phyloP scores from a whole-genome alignment of 1,284 basidiomycete genomes.

The Lentinus polychrous region DNA sequence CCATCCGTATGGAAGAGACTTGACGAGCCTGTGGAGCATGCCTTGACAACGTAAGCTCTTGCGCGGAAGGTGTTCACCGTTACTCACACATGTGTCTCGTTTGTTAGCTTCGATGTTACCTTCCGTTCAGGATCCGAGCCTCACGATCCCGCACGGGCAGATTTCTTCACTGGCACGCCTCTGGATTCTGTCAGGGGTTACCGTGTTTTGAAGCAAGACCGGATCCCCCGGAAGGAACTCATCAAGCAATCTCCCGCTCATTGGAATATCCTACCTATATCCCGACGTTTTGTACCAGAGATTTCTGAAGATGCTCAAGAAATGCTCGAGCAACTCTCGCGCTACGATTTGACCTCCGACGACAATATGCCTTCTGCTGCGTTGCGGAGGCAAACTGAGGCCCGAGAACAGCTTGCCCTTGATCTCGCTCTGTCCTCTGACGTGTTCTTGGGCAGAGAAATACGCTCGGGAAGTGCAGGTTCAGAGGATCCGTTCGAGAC shows the following conservation, averaged over 20 bases:
- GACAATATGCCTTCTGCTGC: constrained; percentile 32
- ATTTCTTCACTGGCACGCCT: constrained; percentile 47
- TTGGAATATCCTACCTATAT: constrained; percentile 37
- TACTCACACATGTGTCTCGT: background rate
- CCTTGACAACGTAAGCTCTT: constrained; percentile 49
- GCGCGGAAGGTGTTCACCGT: background rate
- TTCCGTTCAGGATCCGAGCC: constrained; percentile 47
- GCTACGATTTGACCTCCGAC: constrained; percentile 35
- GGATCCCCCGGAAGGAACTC: constrained; percentile 35
- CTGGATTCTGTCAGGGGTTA: constrained; percentile 46
- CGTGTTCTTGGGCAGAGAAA: constrained; percentile 38
- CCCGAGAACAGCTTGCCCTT: constrained; percentile 52
- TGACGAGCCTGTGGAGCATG: constrained; percentile 40
- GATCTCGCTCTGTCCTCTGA: constrained; percentile 56
- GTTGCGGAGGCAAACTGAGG: constrained; percentile 41
- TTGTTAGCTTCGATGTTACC: constrained; percentile 51
- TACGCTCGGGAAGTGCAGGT: constrained; percentile 5
- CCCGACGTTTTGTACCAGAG: constrained; percentile 35
- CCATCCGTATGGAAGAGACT: constrained; percentile 47
- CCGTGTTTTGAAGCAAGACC: constrained; percentile 41
- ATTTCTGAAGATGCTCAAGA: constrained; percentile 27
- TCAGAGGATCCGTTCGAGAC: constrained; percentile 36
- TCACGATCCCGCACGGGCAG: constrained; percentile 33
- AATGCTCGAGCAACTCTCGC: constrained; percentile 31
- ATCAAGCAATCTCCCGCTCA: constrained; percentile 45